Evolutionary conservation across 192 early-diverging fungal species (phyloP).

Genomic region (Nowakowskiella sp.): DNA sequence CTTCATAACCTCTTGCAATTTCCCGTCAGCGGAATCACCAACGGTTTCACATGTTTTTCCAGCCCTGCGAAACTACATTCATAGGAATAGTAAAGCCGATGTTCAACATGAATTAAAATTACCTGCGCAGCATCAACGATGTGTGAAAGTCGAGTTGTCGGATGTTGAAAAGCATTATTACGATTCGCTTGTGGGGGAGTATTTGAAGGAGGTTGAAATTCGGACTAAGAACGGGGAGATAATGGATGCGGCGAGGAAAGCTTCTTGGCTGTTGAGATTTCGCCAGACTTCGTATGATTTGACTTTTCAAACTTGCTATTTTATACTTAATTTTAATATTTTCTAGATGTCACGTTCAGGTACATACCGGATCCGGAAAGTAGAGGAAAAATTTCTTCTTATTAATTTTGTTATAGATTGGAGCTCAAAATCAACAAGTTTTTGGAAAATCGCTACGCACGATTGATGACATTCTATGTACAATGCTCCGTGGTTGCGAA

Average conservation of each 20-base stretch:
- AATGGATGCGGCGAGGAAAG: constrained; percentile 14
- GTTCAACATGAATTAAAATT: constrained; percentile 45
- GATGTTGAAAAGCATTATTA: constrained; percentile 54
- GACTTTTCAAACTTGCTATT: not conserved
- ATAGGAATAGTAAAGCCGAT: constrained; percentile 47
- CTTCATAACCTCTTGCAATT: constrained; percentile 2
- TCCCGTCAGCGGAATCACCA: too few relatives aligned
- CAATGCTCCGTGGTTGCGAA: constrained; percentile 31
- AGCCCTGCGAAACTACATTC: constrained; percentile 32
- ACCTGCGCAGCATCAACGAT: constrained; percentile 40
- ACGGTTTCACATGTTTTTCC: constrained; percentile 19
- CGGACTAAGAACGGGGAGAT: constrained; percentile 5
- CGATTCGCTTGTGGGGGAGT: constrained; percentile 38
- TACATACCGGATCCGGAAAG: too few relatives aligned
- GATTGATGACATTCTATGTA: constrained; percentile 45
- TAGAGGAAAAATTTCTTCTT: too few relatives aligned
- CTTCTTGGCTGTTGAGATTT: constrained; percentile 41
- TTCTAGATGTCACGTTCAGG: constrained; percentile 47
- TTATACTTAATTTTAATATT: not conserved
- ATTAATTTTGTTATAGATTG: too few relatives aligned
- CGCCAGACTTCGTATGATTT: constrained; percentile 29
- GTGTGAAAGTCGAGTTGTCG: constrained; percentile 41
- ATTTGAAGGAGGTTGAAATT: constrained; percentile 31
- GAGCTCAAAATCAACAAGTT: constrained; percentile 29
- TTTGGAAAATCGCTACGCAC: constrained; percentile 40